A percentile compares a stretch with the other conserved stretches of the same genome.
Evolutionary conservation across 352 stramenopile genomes (phyloP).

Genomic region (Globisporangium paddicum): DNA sequence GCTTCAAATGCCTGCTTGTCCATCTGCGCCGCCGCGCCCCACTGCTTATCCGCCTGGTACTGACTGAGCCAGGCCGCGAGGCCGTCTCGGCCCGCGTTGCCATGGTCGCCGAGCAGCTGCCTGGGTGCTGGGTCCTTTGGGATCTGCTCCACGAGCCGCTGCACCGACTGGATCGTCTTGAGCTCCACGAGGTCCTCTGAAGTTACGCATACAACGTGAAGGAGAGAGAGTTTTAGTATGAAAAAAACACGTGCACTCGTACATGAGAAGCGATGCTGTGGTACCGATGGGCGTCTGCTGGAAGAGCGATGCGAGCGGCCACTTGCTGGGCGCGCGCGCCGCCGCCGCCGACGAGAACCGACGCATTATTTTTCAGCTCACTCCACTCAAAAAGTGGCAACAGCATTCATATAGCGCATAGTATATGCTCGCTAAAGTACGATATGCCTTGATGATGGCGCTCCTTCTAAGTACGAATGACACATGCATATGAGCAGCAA

Average conservation of each 20-base stretch:
- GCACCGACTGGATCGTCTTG: slow-evolving; percentile 43
- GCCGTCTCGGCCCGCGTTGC: not conserved
- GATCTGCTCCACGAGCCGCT: slow-evolving; percentile 44
- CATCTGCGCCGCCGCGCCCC: slow-evolving; percentile 17
- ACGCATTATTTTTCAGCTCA: slow-evolving; percentile 19
- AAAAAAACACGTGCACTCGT: not conserved
- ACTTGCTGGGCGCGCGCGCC: slow-evolving; percentile 9
- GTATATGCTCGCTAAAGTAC: not conserved
- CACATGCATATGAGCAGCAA: no score
- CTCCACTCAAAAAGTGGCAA: slow-evolving; percentile 9
- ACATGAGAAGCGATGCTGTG: not conserved
- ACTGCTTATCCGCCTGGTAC: slow-evolving; percentile 13
- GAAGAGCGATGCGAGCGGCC: slow-evolving; percentile 28
- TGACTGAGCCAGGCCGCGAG: slow-evolving; percentile 10
- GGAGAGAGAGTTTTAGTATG: no score
- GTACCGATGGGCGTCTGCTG: slow-evolving; percentile 31
- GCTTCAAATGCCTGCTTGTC: slow-evolving; percentile 41
- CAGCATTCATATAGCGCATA: not conserved
- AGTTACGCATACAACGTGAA: not conserved
- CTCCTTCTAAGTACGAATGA: not conserved
- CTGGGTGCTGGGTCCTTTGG: slow-evolving; percentile 7
- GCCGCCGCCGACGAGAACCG: slow-evolving; percentile 22
- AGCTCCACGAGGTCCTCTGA: slow-evolving; percentile 51
- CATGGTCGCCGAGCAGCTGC: not conserved
- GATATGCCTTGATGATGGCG: not conserved